Conservation (phyloP, 228 moss, liverwort and hornwort species). For the Sphagnum magellanicum region DNA sequence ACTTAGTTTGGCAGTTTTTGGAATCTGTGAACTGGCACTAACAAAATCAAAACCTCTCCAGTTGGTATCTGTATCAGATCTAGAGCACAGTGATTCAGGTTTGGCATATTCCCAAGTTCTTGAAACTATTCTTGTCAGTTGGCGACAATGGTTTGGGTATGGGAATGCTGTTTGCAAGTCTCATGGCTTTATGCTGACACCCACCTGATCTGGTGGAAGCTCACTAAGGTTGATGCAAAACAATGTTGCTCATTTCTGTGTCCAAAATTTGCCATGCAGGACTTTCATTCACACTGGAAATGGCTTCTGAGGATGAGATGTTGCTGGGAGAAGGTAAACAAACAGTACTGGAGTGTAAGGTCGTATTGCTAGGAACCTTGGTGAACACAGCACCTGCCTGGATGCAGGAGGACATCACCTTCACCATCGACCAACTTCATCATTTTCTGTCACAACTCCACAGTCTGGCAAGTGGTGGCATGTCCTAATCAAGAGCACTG, state of each 20-base stretch:
- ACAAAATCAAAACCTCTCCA: background rate
- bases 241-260: background rate
- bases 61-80: background rate
- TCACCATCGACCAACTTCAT: background rate
- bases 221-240: background rate
- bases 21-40: background rate
- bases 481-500: background rate
- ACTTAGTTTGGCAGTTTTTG: background rate
- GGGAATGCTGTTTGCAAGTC: background rate
- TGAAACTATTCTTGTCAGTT: too few species aligned
- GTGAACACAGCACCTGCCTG: slow-evolving; percentile 1
- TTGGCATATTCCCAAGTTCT: background rate
- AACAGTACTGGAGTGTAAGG: slow-evolving; percentile 1
- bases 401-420: slow-evolving; percentile 4
- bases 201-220: background rate
- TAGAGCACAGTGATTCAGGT: background rate
- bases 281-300: background rate
- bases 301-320: background rate
- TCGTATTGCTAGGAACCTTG: background rate
- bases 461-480: background rate
- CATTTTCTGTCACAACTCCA: background rate
- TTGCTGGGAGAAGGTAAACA: background rate
- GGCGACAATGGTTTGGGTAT: background rate
- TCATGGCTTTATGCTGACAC: background rate
- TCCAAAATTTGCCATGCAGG: background rate